Evolutionary conservation across 2,329 filamentous ascomycete species (phyloP), one percentile per base, ranked within the genome.

Genomic region (Hypoxylon sp.): DNA sequence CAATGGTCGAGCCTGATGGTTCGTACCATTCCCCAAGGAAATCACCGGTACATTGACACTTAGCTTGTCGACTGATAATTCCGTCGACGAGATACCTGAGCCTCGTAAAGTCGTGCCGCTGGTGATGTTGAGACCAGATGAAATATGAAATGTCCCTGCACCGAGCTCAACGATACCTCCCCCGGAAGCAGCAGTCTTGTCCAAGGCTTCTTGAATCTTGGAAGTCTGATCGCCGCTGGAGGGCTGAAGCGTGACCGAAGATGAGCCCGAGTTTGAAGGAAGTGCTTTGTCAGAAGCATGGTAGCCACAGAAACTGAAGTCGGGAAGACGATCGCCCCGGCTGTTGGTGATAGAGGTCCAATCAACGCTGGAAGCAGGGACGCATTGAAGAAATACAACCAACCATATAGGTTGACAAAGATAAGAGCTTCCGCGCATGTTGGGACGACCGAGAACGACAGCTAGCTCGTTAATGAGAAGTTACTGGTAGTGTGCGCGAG

Each of bases 271-370:
- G 9, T 8, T 13, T 3, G 38, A 41, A 13, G 38, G 38, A 7
- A 49, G 47, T 1, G 33, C 23, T 15, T 26, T 40, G 24, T 49
- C 47, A 2, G 47, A 49, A 26, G 24, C 9, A 23, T 49, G 47
- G 11, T 49, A 49, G 15, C 47, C 47, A 18, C 47, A 49, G 15
- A 40, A 41, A 33, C 47, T 49, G 37, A 49, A 49, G 13, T 49
- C 47, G 10, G 47, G 47, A 33, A 49, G 47, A 24, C 33, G 35
- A 23, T 49, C 47, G 24, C 47, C 47, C 10, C 47, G 47, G n/a
- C 21, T 41, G 47, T 49, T 49, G 17, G 37, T 41, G 35, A 49
- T 49, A 18, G 35, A 41, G 4, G 47, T 33, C 47, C 47, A 49
- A 15, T 49, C 47, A 10, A 49, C 37, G 41, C 41, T 24, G 18